Base-by-base conservation (phyloP, 1,284 basidiomycete species). In the Xerocomus alliaceus region DNA sequence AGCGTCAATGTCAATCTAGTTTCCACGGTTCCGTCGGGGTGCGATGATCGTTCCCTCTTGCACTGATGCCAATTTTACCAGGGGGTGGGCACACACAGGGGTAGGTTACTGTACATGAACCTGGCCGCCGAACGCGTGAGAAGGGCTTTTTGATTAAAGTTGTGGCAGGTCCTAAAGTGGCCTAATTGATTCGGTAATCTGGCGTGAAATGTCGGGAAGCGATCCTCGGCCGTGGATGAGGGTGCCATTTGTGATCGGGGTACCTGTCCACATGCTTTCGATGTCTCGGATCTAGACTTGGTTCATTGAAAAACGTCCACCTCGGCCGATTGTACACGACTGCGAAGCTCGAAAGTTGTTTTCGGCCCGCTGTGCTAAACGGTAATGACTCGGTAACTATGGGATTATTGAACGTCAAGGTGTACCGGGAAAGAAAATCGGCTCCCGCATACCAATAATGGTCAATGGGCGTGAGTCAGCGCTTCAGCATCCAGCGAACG, bases 11-110 rank as follows among this genome's bases (percentile, higher is more conserved):
- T 22, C 46, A 50, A 41, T 7, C 35, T 45, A 34, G 22, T 54
- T 60, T 68, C 59, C 59, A 35, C 65, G 65, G 22, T 65, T 34
- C 20, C 35, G 17, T 52, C 68, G 62, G 64, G 51, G n/a, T 29
- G 48, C 28, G 32, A n/a, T 6, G 12, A 9, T 45, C 42, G 29
- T 32, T 55, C 52, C 31, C 18, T 31, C 41, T 15, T n/a, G 28
- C 18, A 22, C 12, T 44, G 10, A 22, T 29, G 13, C 24, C 15
- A 35, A 45, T 11, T 29, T 39, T 35, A 37, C 48, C 22, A 18
- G 22, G 9, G 18, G 18, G 29, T 13, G 32, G 29, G 41, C 8
- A 9, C 10, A 26, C 20, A 17, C 44, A 41, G 17, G 12, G 13
- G 29, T 13, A 46, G n/a, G n/a, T n/a, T n/a, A n/a, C n/a, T n/a